Percentiles rank a stretch among this genome's conserved stretches.
phyloP scores from a whole-genome alignment of 2,329 filamentous ascomycete species.

The Aspergillus fijiensis region DNA sequence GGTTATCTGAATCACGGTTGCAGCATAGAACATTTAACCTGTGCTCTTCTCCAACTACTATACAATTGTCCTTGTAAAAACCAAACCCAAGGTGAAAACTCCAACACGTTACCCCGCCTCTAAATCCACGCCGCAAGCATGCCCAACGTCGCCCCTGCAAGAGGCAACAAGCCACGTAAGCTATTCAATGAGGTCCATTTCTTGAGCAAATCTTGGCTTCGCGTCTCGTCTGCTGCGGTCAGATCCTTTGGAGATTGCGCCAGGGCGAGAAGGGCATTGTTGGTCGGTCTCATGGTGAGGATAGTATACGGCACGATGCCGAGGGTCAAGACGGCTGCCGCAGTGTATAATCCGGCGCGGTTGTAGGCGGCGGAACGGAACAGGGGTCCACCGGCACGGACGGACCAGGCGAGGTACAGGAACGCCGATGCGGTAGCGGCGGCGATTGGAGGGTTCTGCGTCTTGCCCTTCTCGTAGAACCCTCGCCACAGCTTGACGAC shows the following conservation, averaged over 20 bases:
- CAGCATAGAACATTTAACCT: too few relatives aligned
- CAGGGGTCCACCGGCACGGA: constrained; percentile 8
- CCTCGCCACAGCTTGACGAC: neutral
- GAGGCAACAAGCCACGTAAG: constrained; percentile 15
- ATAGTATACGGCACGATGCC: neutral
- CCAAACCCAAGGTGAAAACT: too few relatives aligned
- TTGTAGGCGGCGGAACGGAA: neutral
- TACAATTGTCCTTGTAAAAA: too few relatives aligned
- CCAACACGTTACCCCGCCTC: too few relatives aligned
- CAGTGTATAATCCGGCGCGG: neutral
- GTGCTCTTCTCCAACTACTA: too few relatives aligned
- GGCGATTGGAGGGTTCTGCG: constrained; percentile 20
- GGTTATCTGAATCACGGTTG: too few relatives aligned
- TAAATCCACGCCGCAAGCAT: constrained; percentile 11
- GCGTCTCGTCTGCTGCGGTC: neutral
- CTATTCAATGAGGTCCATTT: constrained; percentile 17
- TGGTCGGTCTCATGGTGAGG: neutral
- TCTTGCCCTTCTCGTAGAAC: constrained; percentile 12
- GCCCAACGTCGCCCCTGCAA: constrained; percentile 15
- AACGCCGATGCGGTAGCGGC: constrained; percentile 16
- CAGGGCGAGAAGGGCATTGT: neutral
- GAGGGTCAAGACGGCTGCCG: neutral
- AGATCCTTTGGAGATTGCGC: neutral
- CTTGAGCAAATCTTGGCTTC: constrained; percentile 5
- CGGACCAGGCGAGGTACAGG: constrained; percentile 26